A percentile compares a stretch with the other conserved stretches of the same genome.
These are phyloP conservation scores for Aspergillus sp. DNA, from an alignment of 2,329 filamentous ascomycete species.

Conservation along the genomic window DNA sequence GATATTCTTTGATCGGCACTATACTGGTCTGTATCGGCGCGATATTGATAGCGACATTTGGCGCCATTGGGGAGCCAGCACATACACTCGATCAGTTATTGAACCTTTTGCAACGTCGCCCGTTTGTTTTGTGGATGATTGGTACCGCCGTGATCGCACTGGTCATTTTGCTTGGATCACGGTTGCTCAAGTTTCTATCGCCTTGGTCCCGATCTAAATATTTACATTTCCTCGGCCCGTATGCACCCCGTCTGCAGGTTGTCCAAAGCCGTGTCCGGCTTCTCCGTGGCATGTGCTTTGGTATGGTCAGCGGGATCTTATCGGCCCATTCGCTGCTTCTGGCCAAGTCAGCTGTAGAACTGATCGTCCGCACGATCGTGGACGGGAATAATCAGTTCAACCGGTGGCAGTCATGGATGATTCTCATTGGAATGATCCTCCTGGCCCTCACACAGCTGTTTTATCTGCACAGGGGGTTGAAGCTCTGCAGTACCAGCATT, in stretches of 20 bases:
- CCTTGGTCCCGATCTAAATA: conserved; percentile 28
- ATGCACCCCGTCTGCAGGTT: conserved; percentile 30
- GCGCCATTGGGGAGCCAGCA: conserved; percentile 86
- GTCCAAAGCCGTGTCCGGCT: conserved; percentile 64
- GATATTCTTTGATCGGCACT: conserved; percentile 87
- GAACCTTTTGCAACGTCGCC: conserved; percentile 63
- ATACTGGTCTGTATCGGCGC: conserved; percentile 82
- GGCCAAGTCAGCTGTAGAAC: conserved; percentile 93
- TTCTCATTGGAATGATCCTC: conserved; percentile 73
- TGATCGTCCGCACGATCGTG: conserved; percentile 79
- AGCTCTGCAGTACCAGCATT: conserved; percentile 90
- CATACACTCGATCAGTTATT: conserved; percentile 82
- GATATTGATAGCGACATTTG: conserved; percentile 88
- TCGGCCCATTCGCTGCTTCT: conserved; percentile 91
- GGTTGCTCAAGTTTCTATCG: conserved; percentile 35
- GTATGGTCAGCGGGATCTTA: conserved; percentile 83
- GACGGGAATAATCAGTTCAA: conserved; percentile 91
- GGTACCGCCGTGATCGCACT: conserved; percentile 70
- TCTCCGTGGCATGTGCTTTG: conserved; percentile 78
- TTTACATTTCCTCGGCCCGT: conserved; percentile 40
- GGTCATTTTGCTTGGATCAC: conserved; percentile 59
- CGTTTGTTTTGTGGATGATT: conserved; percentile 87
- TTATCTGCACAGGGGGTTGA: conserved; percentile 88
- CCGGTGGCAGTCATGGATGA: conserved; percentile 90
- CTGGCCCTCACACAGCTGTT: conserved; percentile 89